phyloP scores from a whole-genome alignment of 164 flowering plant genomes.

The Vitis amurensis region DNA sequence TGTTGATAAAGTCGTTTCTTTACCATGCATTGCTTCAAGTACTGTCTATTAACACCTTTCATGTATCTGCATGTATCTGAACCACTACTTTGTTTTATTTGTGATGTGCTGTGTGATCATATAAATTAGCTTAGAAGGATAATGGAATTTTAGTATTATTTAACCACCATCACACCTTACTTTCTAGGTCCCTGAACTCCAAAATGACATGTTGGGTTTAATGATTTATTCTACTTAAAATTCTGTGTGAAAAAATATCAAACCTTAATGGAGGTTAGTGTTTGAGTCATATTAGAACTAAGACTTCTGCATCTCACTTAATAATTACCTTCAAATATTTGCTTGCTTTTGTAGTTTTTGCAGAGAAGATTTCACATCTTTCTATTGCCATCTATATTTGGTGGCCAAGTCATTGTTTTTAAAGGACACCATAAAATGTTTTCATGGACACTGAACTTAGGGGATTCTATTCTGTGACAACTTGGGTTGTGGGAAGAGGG shows the following conservation, averaged over 20 bases:
- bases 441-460: no score
- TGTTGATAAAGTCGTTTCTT: not conserved
- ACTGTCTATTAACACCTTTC: no score
- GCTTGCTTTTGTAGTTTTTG: not conserved
- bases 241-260: not conserved
- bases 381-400: no score
- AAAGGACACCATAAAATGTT: no score
- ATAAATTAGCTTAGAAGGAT: not conserved
- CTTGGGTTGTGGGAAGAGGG: no score
- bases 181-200: conserved; percentile 1
- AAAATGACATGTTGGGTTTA: not conserved
- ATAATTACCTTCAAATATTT: not conserved
- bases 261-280: not conserved
- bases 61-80: not conserved
- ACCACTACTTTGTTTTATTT: not conserved
- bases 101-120: not conserved
- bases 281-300: not conserved
- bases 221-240: not conserved
- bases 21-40: not conserved
- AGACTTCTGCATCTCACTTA: not conserved
- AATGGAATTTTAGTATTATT: no score
- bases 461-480: no score
- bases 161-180: not conserved
- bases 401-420: no score
- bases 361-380: not conserved